Conservation (phyloP, 2,329 filamentous ascomycete species). For the Neofusicoccum cordaticola region DNA sequence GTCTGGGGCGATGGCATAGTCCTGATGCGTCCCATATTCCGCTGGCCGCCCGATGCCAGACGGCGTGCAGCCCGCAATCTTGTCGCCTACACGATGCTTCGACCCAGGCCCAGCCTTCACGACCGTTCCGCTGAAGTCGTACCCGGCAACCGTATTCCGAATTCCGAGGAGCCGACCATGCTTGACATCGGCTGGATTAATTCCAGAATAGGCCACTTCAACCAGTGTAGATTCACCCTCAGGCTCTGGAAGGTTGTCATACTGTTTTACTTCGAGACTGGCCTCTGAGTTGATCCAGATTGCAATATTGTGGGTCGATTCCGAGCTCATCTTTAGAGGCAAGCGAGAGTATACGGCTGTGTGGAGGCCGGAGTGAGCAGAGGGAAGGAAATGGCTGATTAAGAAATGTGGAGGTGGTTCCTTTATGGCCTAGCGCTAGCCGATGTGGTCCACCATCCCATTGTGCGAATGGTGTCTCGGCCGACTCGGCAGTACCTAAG, state of each 20-base stretch:
- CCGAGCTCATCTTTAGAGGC: neutral
- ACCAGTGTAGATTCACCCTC: neutral
- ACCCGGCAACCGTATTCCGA: conserved; percentile 12
- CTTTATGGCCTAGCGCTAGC: neutral
- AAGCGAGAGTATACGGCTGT: too few species aligned
- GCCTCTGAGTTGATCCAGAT: neutral
- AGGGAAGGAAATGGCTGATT: too few species aligned
- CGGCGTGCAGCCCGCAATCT: conserved; percentile 56
- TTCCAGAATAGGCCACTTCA: neutral
- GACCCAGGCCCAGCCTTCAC: neutral
- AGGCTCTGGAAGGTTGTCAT: neutral
- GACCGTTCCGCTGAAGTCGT: conserved; percentile 19
- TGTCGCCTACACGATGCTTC: neutral
- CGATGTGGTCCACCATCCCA: neutral
- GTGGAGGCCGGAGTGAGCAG: too few species aligned
- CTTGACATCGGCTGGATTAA: conserved; percentile 18
- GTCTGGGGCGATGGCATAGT: conserved; percentile 53
- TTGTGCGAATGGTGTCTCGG: neutral
- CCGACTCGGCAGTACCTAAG: neutral
- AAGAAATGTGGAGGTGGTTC: neutral
- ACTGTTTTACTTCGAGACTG: neutral
- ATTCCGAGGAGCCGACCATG: conserved; percentile 15
- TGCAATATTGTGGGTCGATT: neutral
- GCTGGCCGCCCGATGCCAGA: conserved; percentile 48
- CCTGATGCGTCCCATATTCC: conserved; percentile 42